phyloP scores from a whole-genome alignment of 139 green algal genomes.

The Chlorella sorokiniana region DNA sequence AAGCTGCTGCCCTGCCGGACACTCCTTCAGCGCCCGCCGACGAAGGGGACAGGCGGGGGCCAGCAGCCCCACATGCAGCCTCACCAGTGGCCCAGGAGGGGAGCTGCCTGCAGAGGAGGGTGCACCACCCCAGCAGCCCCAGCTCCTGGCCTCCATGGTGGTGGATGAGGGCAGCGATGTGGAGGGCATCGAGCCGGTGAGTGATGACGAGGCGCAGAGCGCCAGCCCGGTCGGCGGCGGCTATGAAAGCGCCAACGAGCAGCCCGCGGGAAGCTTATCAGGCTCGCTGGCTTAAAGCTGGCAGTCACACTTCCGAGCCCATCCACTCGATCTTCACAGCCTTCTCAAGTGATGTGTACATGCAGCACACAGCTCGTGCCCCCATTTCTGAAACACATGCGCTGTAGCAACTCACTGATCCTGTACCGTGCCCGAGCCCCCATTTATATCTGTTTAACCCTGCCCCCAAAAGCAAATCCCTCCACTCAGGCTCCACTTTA shows the following conservation, averaged over 20 bases:
- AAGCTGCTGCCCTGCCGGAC: neutral
- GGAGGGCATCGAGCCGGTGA: conserved; percentile 32
- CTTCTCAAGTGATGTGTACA: too few relatives aligned
- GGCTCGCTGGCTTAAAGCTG: neutral
- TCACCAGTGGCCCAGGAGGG: too few relatives aligned
- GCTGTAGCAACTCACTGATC: too few relatives aligned
- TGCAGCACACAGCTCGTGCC: too few relatives aligned
- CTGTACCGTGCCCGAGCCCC: too few relatives aligned
- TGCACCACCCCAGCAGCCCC: neutral
- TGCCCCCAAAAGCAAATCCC: too few relatives aligned
- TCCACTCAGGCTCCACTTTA: too few relatives aligned
- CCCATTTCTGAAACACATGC: too few relatives aligned
- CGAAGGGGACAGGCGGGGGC: too few relatives aligned
- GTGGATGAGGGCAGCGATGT: conserved; percentile 33
- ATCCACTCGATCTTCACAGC: too few relatives aligned
- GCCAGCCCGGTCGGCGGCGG: neutral
- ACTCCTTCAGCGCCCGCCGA: neutral
- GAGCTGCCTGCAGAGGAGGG: neutral
- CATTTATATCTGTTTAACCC: too few relatives aligned
- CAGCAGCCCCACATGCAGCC: too few relatives aligned
- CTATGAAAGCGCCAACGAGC: neutral
- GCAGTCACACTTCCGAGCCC: neutral
- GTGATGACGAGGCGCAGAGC: neutral
- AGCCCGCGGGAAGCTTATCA: neutral
- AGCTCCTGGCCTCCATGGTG: conserved; percentile 8